These are phyloP conservation scores for Leccinum sublutescens DNA, from an alignment of 768 basidiomycete species.

Conservation along the genomic window DNA sequence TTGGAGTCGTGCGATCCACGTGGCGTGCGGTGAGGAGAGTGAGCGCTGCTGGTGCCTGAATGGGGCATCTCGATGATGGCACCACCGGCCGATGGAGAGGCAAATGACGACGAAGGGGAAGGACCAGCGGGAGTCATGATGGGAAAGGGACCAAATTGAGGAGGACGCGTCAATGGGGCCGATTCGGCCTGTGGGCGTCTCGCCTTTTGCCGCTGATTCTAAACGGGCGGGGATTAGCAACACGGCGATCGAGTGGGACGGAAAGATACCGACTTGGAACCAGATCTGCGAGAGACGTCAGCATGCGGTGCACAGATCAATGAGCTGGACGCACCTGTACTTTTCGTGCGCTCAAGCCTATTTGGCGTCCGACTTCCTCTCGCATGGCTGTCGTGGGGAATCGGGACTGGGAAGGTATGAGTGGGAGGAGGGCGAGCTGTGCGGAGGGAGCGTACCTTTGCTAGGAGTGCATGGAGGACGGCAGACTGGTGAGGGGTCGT, in stretches of 20 bases:
- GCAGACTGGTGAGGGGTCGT: constrained; percentile 88
- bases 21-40: constrained; percentile 9
- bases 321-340: constrained; percentile 65
- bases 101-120: constrained; percentile 18
- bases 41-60: constrained; percentile 14
- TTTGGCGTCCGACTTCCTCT: constrained; percentile 82
- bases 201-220: constrained; percentile 90
- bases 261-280: constrained; percentile 63
- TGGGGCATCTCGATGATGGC: constrained; percentile 13
- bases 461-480: constrained; percentile 83
- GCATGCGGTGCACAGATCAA: constrained; percentile 7
- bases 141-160: constrained; percentile 64
- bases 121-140: constrained; percentile 38
- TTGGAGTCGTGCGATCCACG: constrained; percentile 36
- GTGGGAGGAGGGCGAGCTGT: not conserved
- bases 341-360: constrained; percentile 87
- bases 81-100: constrained; percentile 7
- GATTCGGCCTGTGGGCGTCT: constrained; percentile 69
- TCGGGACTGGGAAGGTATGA: constrained; percentile 55
- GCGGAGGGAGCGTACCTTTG: constrained; percentile 55
- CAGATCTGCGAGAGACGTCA: constrained; percentile 57
- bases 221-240: constrained; percentile 12
- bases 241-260: not conserved
- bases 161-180: constrained; percentile 49
- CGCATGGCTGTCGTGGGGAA: constrained; percentile 87